These are phyloP conservation scores for Entomortierella parvispora DNA, from an alignment of 192 early-diverging fungal genomes.

Conservation along the genomic window DNA sequence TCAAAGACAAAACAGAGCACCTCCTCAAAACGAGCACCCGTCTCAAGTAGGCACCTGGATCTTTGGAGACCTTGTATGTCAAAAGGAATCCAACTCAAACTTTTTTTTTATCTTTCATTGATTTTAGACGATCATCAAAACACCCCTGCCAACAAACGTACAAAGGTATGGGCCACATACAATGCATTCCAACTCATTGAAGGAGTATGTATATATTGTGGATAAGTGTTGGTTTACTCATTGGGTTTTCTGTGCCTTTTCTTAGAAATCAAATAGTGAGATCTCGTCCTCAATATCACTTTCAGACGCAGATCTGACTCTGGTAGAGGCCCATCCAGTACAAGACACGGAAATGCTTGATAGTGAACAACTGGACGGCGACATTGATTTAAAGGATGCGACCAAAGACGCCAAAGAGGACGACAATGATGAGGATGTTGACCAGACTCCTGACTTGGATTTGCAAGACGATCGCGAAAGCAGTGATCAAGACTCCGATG, in stretches of 20 bases:
- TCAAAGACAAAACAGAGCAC: constrained; percentile 7
- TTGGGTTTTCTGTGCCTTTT: background rate
- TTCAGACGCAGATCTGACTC: constrained; percentile 1
- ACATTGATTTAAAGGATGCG: too few relatives aligned
- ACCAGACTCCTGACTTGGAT: constrained; percentile 24
- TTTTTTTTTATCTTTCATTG: background rate
- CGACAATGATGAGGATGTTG: constrained; percentile 17
- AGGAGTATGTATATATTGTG: too few relatives aligned
- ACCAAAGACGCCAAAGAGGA: background rate
- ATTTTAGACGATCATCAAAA: constrained; percentile 31
- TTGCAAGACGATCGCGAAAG: constrained; percentile 34
- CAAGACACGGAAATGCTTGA: constrained; percentile 17
- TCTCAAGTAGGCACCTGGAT: constrained; percentile 15
- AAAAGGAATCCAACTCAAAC: background rate
- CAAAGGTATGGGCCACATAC: constrained; percentile 22
- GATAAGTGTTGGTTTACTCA: too few relatives aligned
- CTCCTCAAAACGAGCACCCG: constrained; percentile 22
- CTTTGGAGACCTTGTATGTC: background rate
- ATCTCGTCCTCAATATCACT: constrained; percentile 34
- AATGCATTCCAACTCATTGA: too few relatives aligned
- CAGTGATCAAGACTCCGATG: constrained; percentile 30
- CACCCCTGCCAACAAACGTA: constrained; percentile 23
- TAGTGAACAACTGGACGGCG: too few relatives aligned
- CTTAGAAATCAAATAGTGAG: constrained; percentile 19
- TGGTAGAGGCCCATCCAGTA: background rate